These are phyloP conservation scores for Entomortierella lignicola DNA, from an alignment of 192 early-diverging fungal genomes.

Conservation along the genomic window DNA sequence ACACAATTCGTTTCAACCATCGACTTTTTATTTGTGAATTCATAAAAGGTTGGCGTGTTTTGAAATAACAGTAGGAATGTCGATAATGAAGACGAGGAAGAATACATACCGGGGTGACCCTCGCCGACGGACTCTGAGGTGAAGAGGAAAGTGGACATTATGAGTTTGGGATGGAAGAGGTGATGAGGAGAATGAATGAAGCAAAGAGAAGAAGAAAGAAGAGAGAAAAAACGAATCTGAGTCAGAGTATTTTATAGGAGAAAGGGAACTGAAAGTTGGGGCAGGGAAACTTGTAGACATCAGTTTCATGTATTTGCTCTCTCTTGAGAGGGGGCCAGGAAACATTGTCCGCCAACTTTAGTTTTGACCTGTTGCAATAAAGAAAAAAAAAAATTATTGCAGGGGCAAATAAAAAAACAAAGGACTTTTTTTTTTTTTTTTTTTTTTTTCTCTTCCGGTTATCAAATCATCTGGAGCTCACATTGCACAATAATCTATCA, in stretches of 20 bases:
- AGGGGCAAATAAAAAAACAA: not conserved
- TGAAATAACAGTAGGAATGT: not conserved
- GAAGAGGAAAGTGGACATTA: conserved; percentile 89
- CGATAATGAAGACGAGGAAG: not conserved
- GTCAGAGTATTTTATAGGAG: conserved; percentile 17
- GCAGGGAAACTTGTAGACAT: too few relatives aligned
- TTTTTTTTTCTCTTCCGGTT: not conserved
- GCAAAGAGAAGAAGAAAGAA: conserved; percentile 14
- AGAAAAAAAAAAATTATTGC: not conserved
- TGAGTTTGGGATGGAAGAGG: conserved; percentile 6
- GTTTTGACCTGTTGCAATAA: not conserved
- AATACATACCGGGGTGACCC: conserved; percentile 90
- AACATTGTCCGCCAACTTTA: not conserved
- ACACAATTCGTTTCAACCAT: too few relatives aligned
- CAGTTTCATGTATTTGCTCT: not conserved
- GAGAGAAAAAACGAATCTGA: not conserved
- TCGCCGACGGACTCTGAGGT: conserved; percentile 99
- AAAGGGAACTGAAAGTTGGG: conserved; percentile 2
- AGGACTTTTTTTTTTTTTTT: too few relatives aligned
- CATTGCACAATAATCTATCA: conserved; percentile 25
- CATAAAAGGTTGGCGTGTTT: not conserved
- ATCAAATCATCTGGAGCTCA: conserved; percentile 39
- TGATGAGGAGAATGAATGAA: conserved; percentile 9
- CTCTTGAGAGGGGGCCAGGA: not conserved
- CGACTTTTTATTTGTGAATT: too few relatives aligned